Evolutionary conservation across 2,329 filamentous ascomycete genomes (phyloP).

Genomic region (Aspergillus viridinutans): DNA sequence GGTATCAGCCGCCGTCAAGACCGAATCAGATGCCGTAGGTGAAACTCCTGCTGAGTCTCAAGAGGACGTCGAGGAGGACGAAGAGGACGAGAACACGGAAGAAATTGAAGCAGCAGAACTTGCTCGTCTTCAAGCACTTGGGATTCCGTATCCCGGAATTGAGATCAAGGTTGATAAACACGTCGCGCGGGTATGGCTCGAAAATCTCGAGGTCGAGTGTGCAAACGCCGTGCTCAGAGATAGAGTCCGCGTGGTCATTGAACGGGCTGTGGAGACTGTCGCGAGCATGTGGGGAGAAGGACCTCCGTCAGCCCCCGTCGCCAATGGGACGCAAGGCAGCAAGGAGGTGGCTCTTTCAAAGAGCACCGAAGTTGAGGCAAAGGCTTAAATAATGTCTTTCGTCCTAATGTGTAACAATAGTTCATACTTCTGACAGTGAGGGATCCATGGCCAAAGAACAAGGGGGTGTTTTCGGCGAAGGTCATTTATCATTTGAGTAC

Average conservation of each 20-base stretch:
- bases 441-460: background rate
- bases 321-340: slow-evolving; percentile 20
- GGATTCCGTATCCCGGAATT: slow-evolving; percentile 86
- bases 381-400: slow-evolving; percentile 17
- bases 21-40: slow-evolving; percentile 11
- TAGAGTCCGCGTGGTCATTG: slow-evolving; percentile 81
- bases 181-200: slow-evolving; percentile 84
- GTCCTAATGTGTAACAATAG: slow-evolving; percentile 15
- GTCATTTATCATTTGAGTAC: background rate
- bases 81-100: slow-evolving; percentile 46
- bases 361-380: slow-evolving; percentile 20
- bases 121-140: slow-evolving; percentile 72
- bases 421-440: background rate
- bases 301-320: slow-evolving; percentile 17
- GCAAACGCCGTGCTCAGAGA: slow-evolving; percentile 72
- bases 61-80: slow-evolving; percentile 28
- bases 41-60: slow-evolving; percentile 6
- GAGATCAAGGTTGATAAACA: slow-evolving; percentile 84
- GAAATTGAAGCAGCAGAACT: slow-evolving; percentile 64
- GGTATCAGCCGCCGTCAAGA: slow-evolving; percentile 7
- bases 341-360: slow-evolving; percentile 15
- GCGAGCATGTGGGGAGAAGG: slow-evolving; percentile 58
- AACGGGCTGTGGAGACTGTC: slow-evolving; percentile 82
- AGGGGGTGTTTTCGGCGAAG: background rate
- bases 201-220: slow-evolving; percentile 87